These are phyloP conservation scores for Trichophyton benhamiae DNA, from an alignment of 2,329 filamentous ascomycete genomes.

Conservation along the genomic window DNA sequence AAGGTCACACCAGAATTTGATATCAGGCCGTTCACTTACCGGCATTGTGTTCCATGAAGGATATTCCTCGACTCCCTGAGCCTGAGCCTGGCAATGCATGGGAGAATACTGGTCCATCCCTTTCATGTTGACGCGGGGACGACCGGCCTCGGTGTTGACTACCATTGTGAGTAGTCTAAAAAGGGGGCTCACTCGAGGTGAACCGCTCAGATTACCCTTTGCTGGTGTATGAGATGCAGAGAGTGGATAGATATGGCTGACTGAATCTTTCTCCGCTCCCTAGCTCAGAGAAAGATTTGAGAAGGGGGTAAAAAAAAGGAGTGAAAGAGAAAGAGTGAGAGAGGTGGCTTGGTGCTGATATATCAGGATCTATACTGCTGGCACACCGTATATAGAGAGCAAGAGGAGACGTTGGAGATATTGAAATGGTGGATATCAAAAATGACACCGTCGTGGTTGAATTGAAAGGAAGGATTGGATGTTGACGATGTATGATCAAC, in stretches of 20 bases:
- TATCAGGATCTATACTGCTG: background rate
- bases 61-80: background rate
- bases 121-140: slow-evolving; percentile 1
- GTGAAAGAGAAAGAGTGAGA: background rate
- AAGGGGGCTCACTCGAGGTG: background rate
- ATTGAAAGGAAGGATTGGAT: background rate
- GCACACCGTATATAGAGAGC: background rate
- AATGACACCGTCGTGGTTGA: background rate
- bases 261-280: background rate
- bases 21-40: slow-evolving; percentile 6
- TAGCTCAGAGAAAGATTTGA: background rate
- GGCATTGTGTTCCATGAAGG: slow-evolving; percentile 7
- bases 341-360: background rate
- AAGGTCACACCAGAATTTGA: background rate
- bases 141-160: slow-evolving; percentile 1
- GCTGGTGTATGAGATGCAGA: background rate
- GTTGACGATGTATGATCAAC: background rate
- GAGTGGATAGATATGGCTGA: background rate
- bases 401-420: background rate
- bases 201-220: background rate
- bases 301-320: too few relatives aligned
- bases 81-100: background rate
- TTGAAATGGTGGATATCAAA: background rate
- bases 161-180: slow-evolving; percentile 1
- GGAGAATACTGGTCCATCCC: background rate